These are phyloP conservation scores for Phyllosticta ampelicida DNA, from an alignment of 2,329 filamentous ascomycete species.

Conservation along the genomic window DNA sequence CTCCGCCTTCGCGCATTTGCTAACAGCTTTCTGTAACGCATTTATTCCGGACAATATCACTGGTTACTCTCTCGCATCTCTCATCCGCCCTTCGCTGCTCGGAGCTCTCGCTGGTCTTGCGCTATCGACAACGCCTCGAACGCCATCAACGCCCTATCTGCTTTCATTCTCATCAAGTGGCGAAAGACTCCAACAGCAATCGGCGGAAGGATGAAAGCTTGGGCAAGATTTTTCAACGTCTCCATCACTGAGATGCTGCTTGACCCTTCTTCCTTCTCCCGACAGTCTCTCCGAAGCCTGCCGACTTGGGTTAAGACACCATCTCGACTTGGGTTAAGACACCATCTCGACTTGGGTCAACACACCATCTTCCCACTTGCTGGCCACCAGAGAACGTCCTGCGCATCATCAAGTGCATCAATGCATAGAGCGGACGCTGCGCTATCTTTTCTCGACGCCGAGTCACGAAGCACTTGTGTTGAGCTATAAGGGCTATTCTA, in stretches of 20 bases:
- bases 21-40: neutral
- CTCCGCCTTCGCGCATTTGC: neutral
- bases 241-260: no score
- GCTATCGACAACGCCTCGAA: neutral
- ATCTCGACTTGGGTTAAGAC: neutral
- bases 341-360: neutral
- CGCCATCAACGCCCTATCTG: neutral
- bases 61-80: neutral
- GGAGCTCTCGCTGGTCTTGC: neutral
- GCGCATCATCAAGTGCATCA: neutral
- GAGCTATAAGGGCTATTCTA: neutral
- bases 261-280: no score
- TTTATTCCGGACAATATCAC: neutral
- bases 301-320: neutral
- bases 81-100: neutral
- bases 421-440: neutral
- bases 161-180: neutral
- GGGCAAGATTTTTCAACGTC: no score
- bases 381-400: neutral
- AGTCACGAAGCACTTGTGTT: neutral
- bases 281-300: no score
- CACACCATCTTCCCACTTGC: neutral
- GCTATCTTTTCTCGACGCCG: neutral
- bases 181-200: no score
- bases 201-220: no score